phyloP scores from a whole-genome alignment of 2,329 filamentous ascomycete species.

The Ramularia collo-cygni region DNA sequence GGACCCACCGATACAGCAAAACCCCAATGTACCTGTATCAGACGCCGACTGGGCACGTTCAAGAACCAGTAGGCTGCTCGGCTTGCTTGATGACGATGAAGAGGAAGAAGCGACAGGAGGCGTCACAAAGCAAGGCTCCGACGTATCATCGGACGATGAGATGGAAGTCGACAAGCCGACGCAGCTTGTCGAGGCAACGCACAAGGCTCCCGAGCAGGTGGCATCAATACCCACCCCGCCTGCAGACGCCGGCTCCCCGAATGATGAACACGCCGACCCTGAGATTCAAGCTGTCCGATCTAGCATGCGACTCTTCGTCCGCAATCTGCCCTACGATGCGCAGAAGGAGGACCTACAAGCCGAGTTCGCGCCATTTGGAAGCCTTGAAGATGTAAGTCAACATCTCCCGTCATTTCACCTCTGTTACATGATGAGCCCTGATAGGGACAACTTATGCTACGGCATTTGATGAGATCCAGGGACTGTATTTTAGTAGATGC shows the following conservation, averaged over 20 bases:
- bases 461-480: constrained; percentile 83
- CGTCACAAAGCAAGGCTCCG: background rate
- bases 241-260: constrained; percentile 29
- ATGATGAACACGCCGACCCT: constrained; percentile 36
- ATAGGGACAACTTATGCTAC: constrained; percentile 99
- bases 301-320: constrained; percentile 75
- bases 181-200: background rate
- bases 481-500: constrained; percentile 99
- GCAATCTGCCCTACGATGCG: constrained; percentile 78
- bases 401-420: constrained; percentile 19
- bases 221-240: constrained; percentile 22
- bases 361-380: constrained; percentile 66
- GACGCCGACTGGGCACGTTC: constrained; percentile 91
- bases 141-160: constrained; percentile 4
- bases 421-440: constrained; percentile 79
- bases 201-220: constrained; percentile 2
- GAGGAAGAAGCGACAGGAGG: constrained; percentile 17
- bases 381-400: constrained; percentile 75
- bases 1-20: background rate
- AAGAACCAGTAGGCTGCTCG: constrained; percentile 77
- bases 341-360: constrained; percentile 69
- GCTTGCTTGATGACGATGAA: constrained; percentile 71
- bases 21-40: constrained; percentile 45
- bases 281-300: constrained; percentile 58
- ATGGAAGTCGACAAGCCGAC: constrained; percentile 22